Base-by-base conservation (phyloP, 2,329 filamentous ascomycete genomes). In the Fusarium kyushuense region DNA sequence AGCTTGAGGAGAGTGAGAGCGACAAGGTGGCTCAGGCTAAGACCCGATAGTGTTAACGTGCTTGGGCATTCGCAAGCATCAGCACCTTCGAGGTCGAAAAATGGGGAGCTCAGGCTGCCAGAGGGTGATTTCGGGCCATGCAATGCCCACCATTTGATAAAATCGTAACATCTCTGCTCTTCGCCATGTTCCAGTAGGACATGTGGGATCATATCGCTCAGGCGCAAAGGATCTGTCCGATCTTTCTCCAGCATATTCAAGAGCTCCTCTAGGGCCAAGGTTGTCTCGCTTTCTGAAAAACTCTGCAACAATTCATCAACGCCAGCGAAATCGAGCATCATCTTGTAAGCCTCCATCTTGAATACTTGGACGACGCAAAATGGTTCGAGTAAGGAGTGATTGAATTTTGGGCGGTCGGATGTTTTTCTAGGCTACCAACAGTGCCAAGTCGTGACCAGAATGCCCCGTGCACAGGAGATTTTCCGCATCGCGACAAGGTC, bases 41-140 rank as follows among this genome's bases (percentile, higher is more conserved):
- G 29, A n/a, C 19, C 2, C 2, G 30, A 8, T 3, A n/a, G 14
- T n/a, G 10, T 8, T 10, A 47, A n/a, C 0, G 0, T 21, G 2
- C 6, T 8, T 13, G 7, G 4, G 1, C 19, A 16, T 47, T 47
- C 30, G 11, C 14, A 47, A 11, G 16, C 19, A 33, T 47, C 16
- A 2, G 29, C 16, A 6, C 19, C 14, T n/a, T 21, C 3, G 14
- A 32, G 23, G 16, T 43, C 23, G 17, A 43, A 43, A 4, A 43
- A 43, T 7, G 41, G 23, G 10, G 40, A 17, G 6, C 17, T 16
- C 6, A 13, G 10, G 23, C 13, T 12, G 17, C 10, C 3, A 4
- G 41, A 27, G 4, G 10, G 17, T 8, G 41, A 13, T 11, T n/a
- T 27, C 11, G 41, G 10, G 16, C 23, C 9, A 11, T 29, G 14